Conservation (phyloP, 2,329 filamentous ascomycete genomes). For the Nannizziopsis arthrosporioides region DNA sequence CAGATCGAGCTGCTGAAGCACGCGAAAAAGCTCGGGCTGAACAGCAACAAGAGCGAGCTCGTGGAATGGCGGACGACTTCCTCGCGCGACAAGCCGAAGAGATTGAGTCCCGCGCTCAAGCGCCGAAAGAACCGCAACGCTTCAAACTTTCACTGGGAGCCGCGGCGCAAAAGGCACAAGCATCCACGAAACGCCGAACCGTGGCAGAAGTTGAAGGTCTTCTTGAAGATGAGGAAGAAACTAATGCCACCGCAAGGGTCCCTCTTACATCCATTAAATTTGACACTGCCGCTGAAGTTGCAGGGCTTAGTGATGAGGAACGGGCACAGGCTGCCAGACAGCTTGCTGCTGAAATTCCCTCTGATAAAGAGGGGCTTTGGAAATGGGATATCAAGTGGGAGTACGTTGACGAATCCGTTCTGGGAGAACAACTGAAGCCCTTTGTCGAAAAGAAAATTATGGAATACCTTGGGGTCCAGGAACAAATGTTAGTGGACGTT, state of each 20-base stretch:
- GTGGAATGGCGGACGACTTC: conserved; percentile 82
- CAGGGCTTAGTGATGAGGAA: conserved; percentile 73
- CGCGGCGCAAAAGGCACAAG: conserved; percentile 61
- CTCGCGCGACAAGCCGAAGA: conserved; percentile 73
- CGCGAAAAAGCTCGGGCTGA: conserved; percentile 59
- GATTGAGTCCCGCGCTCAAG: conserved; percentile 42
- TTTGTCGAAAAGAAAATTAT: conserved; percentile 98
- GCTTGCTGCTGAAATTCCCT: conserved; percentile 80
- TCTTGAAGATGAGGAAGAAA: conserved; percentile 86
- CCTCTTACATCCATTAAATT: conserved; percentile 74
- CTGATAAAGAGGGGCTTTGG: conserved; percentile 76
- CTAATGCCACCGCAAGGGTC: conserved; percentile 55
- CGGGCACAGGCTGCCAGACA: conserved; percentile 67
- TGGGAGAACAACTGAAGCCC: conserved; percentile 76
- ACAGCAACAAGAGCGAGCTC: conserved; percentile 63
- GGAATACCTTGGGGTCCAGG: conserved; percentile 89
- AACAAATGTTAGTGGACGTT: conserved; percentile 86
- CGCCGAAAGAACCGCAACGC: conserved; percentile 50
- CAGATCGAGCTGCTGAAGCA: conserved; percentile 66
- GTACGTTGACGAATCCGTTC: conserved; percentile 66
- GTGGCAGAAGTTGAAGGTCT: conserved; percentile 90
- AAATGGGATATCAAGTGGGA: conserved; percentile 90
- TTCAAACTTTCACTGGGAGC: conserved; percentile 92
- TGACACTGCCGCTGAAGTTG: conserved; percentile 54
- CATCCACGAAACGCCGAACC: conserved; percentile 55